These are phyloP conservation scores for Ogataea populi-albae DNA, from an alignment of 805 yeast species.

Conservation along the genomic window DNA sequence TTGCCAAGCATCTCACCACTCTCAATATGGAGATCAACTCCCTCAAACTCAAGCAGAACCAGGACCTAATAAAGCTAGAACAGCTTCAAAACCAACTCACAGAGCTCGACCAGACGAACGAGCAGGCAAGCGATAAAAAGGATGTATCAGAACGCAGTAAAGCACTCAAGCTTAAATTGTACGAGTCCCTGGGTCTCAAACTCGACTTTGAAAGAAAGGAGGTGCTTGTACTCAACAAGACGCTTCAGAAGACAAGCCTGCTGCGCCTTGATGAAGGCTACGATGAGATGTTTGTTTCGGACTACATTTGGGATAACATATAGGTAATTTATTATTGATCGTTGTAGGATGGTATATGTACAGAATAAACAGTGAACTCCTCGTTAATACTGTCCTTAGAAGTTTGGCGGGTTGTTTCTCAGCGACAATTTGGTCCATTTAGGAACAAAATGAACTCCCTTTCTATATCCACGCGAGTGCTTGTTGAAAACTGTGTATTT, in stretches of 20 bases:
- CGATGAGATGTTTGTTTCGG: constrained; percentile 67
- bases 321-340: constrained; percentile 14
- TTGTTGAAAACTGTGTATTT: constrained; percentile 85
- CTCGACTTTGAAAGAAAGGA: constrained; percentile 42
- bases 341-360: too few species aligned
- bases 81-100: constrained; percentile 30
- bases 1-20: constrained; percentile 53
- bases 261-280: constrained; percentile 51
- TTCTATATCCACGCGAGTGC: constrained; percentile 75
- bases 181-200: constrained; percentile 55
- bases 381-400: constrained; percentile 32
- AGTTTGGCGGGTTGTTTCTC: constrained; percentile 75
- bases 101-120: constrained; percentile 16
- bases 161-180: constrained; percentile 55
- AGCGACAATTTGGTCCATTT: constrained; percentile 86
- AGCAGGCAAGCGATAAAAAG: constrained; percentile 13
- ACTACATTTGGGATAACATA: constrained; percentile 74
- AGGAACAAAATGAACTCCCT: constrained; percentile 82
- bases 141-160: constrained; percentile 37
- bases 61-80: constrained; percentile 36
- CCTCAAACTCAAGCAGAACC: constrained; percentile 36
- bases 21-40: constrained; percentile 44
- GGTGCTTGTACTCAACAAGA: constrained; percentile 48
- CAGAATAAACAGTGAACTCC: constrained; percentile 4
- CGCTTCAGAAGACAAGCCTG: constrained; percentile 44